Evolutionary conservation across 2,329 filamentous ascomycete genomes (phyloP), one percentile per base, ranked within the genome.

Genomic region (Hymenoscyphus scutula): DNA sequence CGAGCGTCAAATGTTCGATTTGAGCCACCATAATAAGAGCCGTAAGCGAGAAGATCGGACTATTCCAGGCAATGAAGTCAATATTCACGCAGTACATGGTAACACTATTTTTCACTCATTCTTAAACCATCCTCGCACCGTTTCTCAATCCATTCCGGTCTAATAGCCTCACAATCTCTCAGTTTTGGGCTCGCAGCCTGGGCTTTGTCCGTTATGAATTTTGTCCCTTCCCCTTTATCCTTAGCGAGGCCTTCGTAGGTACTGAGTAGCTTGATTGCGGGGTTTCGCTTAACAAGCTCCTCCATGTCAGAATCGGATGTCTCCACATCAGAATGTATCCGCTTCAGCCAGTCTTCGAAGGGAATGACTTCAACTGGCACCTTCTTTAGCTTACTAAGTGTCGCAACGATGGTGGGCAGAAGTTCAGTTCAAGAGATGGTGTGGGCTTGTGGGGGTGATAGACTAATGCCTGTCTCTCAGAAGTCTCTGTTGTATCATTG

Each of bases 401-500:
- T 37, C 7, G 25, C 8, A 23, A 27, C 30, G 32, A 59, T 38
- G n/a, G 41, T 23, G 17, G 58, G 58, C 6, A 59, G 58, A 17
- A 59, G 58, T 11, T 25, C 17, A 53, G 15, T 27, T 48, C 58
- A 59, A 13, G 45, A n/a, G 5, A 25, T 53, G 7, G 30, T 32
- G 27, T 11, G n/a, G 58, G 58, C 13, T 59, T 53, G 10, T 32
- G 17, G 10, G 45, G 58, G 17, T 59, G 58, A 37, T 53, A 59
- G 45, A 59, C 48, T n/a, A 17, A 53, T 53, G 58, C 27, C 2
- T 13, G 34, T 15, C 30, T 45, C 51, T 59, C 29, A 5, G n/a
- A 5, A 48, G 41, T 23, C 41, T 48, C 41, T 8, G n/a, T 23
- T 17, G 27, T 23, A 5, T 4, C 10, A 11, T 25, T 53, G 10